These are phyloP conservation scores for Saccharata proteae DNA, from an alignment of 2,329 filamentous ascomycete species.

Conservation along the genomic window DNA sequence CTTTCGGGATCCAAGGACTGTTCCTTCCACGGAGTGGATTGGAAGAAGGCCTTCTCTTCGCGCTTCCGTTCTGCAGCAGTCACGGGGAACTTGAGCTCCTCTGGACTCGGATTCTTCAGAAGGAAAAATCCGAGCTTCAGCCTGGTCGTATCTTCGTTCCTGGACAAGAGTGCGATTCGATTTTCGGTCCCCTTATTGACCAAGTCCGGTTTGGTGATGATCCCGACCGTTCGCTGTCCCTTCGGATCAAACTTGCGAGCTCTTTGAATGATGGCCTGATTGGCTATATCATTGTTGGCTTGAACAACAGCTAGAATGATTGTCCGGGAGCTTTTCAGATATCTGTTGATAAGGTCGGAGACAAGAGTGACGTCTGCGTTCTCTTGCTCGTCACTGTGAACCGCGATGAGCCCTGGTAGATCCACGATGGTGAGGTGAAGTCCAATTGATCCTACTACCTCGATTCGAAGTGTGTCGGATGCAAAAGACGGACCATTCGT, in stretches of 20 bases:
- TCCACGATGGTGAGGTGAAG: conserved; percentile 43
- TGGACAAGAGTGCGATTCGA: conserved; percentile 17
- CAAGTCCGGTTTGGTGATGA: conserved; percentile 34
- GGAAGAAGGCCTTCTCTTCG: conserved; percentile 1
- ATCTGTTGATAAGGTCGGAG: conserved; percentile 29
- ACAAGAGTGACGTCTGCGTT: conserved; percentile 34
- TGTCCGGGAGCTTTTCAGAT: conserved; percentile 29
- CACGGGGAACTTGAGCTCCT: background rate
- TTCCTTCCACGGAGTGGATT: conserved; percentile 3
- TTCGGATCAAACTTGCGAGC: conserved; percentile 21
- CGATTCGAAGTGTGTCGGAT: conserved; percentile 18
- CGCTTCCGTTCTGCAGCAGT: background rate
- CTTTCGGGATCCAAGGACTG: conserved; percentile 3
- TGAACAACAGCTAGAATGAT: conserved; percentile 37
- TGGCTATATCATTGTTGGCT: conserved; percentile 28
- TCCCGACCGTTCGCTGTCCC: conserved; percentile 27
- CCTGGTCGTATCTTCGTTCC: conserved; percentile 17
- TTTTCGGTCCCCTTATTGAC: conserved; percentile 17
- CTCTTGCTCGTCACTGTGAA: conserved; percentile 36
- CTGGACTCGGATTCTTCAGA: conserved; percentile 19
- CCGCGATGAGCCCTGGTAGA: conserved; percentile 43
- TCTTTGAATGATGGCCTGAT: conserved; percentile 24
- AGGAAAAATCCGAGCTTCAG: conserved; percentile 27
- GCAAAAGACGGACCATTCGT: conserved; percentile 11
- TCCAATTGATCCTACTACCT: conserved; percentile 19